phyloP scores from a whole-genome alignment of 129 eudicot species.

The Oenanthe sinensis region DNA sequence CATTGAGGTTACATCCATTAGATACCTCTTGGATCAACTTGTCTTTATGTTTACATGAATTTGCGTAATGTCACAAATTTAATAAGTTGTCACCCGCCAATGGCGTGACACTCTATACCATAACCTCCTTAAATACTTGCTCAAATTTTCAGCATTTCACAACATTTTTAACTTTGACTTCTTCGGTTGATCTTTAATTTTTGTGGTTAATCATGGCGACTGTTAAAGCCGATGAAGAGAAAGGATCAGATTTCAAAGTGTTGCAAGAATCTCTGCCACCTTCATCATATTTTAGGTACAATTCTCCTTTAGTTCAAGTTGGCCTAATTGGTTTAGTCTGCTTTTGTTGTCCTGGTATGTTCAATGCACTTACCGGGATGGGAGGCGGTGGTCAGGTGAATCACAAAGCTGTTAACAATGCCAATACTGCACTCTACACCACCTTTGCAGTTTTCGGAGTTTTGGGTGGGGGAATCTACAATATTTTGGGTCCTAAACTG shows the following conservation, averaged over 20 bases:
- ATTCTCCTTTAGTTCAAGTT: slow-evolving; percentile 84
- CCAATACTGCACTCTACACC: slow-evolving; percentile 91
- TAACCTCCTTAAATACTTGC: not conserved
- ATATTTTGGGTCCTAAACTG: slow-evolving; percentile 65
- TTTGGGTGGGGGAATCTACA: slow-evolving; percentile 92
- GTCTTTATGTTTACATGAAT: not conserved
- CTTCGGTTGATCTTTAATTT: not conserved
- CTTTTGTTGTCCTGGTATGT: slow-evolving; percentile 97
- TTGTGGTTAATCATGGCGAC: not conserved
- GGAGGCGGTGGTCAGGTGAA: slow-evolving; percentile 98
- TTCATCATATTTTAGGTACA: slow-evolving; percentile 45
- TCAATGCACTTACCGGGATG: slow-evolving; percentile 93
- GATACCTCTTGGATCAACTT: slow-evolving; percentile 1
- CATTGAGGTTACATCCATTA: not conserved
- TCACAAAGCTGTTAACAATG: slow-evolving; percentile 84
- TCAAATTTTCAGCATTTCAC: not conserved
- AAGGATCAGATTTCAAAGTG: not conserved
- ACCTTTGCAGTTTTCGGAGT: slow-evolving; percentile 87
- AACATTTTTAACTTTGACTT: not conserved
- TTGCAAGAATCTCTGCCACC: not conserved
- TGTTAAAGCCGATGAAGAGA: not conserved
- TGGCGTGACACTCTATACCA: slow-evolving; percentile 6
- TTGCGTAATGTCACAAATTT: not conserved
- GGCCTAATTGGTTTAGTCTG: slow-evolving; percentile 75
- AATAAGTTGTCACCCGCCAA: not conserved